Percentiles rank a stretch among this genome's conserved stretches.
phyloP scores from a whole-genome alignment of 768 basidiomycete species.

The Russula griseocarnosa region DNA sequence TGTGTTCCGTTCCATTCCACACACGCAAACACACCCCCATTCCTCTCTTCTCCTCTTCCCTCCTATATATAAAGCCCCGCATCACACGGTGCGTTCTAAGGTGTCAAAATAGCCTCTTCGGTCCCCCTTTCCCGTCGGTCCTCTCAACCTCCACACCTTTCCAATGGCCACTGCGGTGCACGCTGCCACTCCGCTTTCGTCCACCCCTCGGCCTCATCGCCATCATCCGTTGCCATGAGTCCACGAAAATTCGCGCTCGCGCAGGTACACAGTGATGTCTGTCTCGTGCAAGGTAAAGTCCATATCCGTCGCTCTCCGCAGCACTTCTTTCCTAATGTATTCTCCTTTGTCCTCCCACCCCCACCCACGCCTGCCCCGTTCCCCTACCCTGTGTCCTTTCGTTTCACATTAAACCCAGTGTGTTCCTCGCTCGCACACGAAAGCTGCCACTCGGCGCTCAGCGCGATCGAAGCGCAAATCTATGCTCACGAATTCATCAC shows the following conservation, averaged over 20 bases:
- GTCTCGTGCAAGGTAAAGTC: slow-evolving; percentile 29
- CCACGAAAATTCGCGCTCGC: slow-evolving; percentile 28
- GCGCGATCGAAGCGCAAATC: slow-evolving; percentile 34
- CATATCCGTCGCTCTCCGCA: not conserved
- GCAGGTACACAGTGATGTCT: slow-evolving; percentile 27
- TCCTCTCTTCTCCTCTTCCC: too few species aligned
- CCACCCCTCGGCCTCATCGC: slow-evolving; percentile 15
- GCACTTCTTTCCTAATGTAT: not conserved
- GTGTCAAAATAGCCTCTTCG: not conserved
- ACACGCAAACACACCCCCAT: not conserved
- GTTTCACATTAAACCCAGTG: not conserved
- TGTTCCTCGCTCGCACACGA: slow-evolving; percentile 20
- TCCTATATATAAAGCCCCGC: slow-evolving; percentile 10
- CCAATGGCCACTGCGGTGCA: slow-evolving; percentile 17
- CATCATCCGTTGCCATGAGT: not conserved
- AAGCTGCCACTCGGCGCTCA: slow-evolving; percentile 33
- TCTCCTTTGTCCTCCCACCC: not conserved
- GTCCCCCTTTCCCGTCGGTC: not conserved
- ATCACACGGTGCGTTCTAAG: not conserved
- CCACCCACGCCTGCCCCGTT: too few species aligned
- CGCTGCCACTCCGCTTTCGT: not conserved
- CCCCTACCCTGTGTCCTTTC: not conserved
- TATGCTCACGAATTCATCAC: slow-evolving; percentile 42
- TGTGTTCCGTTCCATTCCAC: not conserved
- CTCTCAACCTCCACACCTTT: not conserved